Conservation (phyloP, 495 filamentous ascomycete species). For the Penicillium parvum region DNA sequence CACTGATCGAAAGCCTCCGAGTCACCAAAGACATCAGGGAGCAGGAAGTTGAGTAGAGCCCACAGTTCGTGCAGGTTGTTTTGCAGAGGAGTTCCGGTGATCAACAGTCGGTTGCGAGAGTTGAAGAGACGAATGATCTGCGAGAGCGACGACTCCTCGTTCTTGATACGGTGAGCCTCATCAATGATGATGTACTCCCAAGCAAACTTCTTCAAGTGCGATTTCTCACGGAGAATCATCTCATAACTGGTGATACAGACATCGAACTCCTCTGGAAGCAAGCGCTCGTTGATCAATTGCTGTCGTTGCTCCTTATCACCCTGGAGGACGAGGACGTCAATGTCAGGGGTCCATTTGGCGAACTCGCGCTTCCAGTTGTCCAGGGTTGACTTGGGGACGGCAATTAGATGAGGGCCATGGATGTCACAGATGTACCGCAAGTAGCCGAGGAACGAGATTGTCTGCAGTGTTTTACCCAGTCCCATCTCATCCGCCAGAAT, state of each 20-base stretch:
- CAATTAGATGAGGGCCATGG: conserved; percentile 88
- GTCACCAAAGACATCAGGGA: conserved; percentile 97
- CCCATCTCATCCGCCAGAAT: conserved; percentile 99
- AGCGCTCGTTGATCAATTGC: conserved; percentile 80
- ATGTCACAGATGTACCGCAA: conserved; percentile 84
- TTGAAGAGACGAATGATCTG: conserved; percentile 97
- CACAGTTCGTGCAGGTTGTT: conserved; percentile 99
- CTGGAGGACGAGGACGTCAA: conserved; percentile 90
- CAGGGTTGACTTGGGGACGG: conserved; percentile 93
- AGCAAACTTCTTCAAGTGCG: conserved; percentile 92
- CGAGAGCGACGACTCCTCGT: conserved; percentile 94
- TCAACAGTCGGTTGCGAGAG: conserved; percentile 90
- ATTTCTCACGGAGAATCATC: conserved; percentile 94
- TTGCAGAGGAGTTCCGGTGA: conserved; percentile 95
- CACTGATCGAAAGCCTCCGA: conserved; percentile 97
- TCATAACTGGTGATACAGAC: conserved; percentile 95
- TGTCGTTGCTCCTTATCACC: conserved; percentile 92
- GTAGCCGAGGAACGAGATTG: conserved; percentile 87
- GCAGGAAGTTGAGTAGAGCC: conserved; percentile 93
- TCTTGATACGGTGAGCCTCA: conserved; percentile 98
- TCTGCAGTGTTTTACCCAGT: conserved; percentile 90
- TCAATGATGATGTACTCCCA: conserved; percentile 99
- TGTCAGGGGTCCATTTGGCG: conserved; percentile 87
- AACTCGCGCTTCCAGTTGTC: conserved; percentile 99
- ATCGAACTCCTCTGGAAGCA: conserved; percentile 89